Evolutionary conservation across 768 basidiomycete species (phyloP).

Genomic region (Lyophyllum atratum): DNA sequence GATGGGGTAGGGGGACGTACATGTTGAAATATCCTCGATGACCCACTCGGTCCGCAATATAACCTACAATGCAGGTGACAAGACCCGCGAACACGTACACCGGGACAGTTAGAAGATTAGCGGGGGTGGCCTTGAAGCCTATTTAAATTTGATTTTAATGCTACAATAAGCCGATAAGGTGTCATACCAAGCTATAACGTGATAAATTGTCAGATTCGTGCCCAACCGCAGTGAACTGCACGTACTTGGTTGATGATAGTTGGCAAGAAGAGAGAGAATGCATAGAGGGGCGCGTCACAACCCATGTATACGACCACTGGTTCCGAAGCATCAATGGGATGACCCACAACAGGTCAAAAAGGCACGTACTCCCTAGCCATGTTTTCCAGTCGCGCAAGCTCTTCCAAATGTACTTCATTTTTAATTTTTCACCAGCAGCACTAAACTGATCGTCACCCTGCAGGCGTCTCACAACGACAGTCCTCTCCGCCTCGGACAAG

Average conservation of each 20-base stretch:
- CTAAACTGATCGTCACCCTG: slow-evolving; percentile 72
- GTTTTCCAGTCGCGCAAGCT: slow-evolving; percentile 76
- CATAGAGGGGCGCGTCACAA: slow-evolving; percentile 68
- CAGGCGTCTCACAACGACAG: slow-evolving; percentile 63
- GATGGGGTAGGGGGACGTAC: slow-evolving; percentile 34
- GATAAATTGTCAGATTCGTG: too few relatives aligned
- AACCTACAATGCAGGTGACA: slow-evolving; percentile 66
- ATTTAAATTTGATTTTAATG: slow-evolving; percentile 2
- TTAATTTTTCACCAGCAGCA: slow-evolving; percentile 67
- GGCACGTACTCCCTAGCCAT: slow-evolving; percentile 53
- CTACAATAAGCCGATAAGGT: not conserved
- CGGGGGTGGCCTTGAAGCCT: slow-evolving; percentile 70
- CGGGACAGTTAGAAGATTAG: slow-evolving; percentile 78
- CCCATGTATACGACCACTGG: slow-evolving; percentile 60
- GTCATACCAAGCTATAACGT: slow-evolving; percentile 40
- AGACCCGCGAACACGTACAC: slow-evolving; percentile 73
- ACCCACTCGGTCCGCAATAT: slow-evolving; percentile 60
- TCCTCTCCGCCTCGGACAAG: slow-evolving; percentile 69
- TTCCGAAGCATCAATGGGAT: not conserved
- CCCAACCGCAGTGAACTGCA: too few relatives aligned
- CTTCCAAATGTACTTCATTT: slow-evolving; percentile 56
- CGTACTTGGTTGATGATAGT: slow-evolving; percentile 73
- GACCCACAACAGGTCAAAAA: not conserved
- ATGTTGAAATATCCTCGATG: slow-evolving; percentile 65
- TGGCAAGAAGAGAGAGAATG: slow-evolving; percentile 77